Percentiles rank a stretch among this genome's conserved stretches.
These are phyloP conservation scores for Hyphodiscus sp. DNA, from an alignment of 2,329 filamentous ascomycete genomes.

Conservation along the genomic window DNA sequence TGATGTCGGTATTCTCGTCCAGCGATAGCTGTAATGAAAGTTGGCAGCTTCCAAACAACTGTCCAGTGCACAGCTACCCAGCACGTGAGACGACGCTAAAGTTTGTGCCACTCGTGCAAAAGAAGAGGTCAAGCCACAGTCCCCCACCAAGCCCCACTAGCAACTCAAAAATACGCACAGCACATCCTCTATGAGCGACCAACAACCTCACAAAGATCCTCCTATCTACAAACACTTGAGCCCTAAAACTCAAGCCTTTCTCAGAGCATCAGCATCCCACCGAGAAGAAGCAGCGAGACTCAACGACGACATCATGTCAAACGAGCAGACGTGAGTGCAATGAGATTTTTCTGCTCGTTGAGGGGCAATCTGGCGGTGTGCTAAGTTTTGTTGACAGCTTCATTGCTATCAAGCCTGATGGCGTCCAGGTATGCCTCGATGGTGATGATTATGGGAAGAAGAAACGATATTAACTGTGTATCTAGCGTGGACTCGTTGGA, in stretches of 20 bases:
- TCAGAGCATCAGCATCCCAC: constrained; percentile 32
- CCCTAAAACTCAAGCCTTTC: constrained; percentile 39
- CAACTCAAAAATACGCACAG: constrained; percentile 12
- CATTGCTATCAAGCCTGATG: constrained; percentile 99
- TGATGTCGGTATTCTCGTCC: background rate
- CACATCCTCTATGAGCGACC: constrained; percentile 11
- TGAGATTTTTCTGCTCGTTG: background rate
- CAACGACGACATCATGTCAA: constrained; percentile 55
- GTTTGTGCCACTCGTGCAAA: too few relatives aligned
- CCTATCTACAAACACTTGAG: constrained; percentile 40
- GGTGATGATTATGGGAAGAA: background rate
- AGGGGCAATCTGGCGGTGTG: constrained; percentile 19
- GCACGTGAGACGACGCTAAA: background rate
- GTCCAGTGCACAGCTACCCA: background rate
- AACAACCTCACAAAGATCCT: constrained; percentile 30
- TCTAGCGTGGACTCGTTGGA: constrained; percentile 90
- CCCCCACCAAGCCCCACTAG: constrained; percentile 1
- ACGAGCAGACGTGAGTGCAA: constrained; percentile 70
- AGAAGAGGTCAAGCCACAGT: too few relatives aligned
- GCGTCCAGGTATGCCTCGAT: constrained; percentile 75
- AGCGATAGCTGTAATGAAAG: constrained; percentile 9
- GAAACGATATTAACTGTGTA: constrained; percentile 12
- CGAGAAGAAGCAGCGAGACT: constrained; percentile 28
- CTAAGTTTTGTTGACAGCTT: constrained; percentile 56
- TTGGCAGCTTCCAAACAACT: constrained; percentile 1